These are phyloP conservation scores for Pythium graminicola DNA, from an alignment of 352 stramenopile genomes.

Conservation along the genomic window DNA sequence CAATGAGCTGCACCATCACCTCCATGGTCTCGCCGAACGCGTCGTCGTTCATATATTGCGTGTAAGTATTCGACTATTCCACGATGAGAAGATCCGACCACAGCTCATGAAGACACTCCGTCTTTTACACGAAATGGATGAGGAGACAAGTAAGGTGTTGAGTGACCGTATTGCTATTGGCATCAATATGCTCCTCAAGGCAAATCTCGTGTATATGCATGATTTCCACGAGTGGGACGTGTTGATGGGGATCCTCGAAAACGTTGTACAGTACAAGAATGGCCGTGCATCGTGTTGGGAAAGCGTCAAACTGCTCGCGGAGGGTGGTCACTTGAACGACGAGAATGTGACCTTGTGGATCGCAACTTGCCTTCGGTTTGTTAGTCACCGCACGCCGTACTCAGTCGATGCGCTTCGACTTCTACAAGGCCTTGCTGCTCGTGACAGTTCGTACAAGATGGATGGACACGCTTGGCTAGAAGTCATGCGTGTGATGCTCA, in stretches of 20 bases:
- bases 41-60: conserved; percentile 83
- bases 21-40: conserved; percentile 72
- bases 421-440: conserved; percentile 65
- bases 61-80: conserved; percentile 81
- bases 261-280: conserved; percentile 75
- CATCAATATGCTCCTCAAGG: conserved; percentile 81
- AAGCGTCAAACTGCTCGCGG: conserved; percentile 59
- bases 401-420: conserved; percentile 70
- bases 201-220: conserved; percentile 86
- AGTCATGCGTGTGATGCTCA: conserved; percentile 83
- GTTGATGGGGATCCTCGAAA: conserved; percentile 63
- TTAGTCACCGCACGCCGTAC: conserved; percentile 71
- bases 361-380: conserved; percentile 66
- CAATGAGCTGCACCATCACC: conserved; percentile 68
- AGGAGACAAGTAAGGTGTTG: conserved; percentile 75
- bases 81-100: conserved; percentile 72
- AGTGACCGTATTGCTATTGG: conserved; percentile 72
- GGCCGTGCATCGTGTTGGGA: conserved; percentile 68
- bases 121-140: conserved; percentile 67
- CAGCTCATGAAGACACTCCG: conserved; percentile 78
- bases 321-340: conserved; percentile 65
- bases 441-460: conserved; percentile 68
- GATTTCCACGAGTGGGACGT: conserved; percentile 77
- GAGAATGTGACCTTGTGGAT: conserved; percentile 82
- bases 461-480: conserved; percentile 69